Evolutionary conservation across 202 grass and related monocot species (phyloP).

Genomic region (Zizania palustris): DNA sequence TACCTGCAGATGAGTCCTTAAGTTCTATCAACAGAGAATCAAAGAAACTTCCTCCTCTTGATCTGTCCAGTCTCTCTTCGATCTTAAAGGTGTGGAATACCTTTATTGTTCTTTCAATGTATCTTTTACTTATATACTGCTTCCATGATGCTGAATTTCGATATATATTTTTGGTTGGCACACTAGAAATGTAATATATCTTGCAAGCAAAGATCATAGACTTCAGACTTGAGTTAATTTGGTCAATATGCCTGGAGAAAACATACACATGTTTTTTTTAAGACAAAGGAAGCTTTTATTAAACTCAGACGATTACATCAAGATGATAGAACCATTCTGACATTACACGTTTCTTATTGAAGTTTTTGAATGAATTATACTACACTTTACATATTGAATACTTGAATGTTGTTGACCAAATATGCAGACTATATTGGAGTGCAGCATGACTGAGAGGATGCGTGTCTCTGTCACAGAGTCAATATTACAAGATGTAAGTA

Average conservation of each 20-base stretch:
- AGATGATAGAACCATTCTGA: too few relatives aligned
- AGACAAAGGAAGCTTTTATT: too few relatives aligned
- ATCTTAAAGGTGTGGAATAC: conserved; percentile 72
- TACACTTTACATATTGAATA: conserved; percentile 34
- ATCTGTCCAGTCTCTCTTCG: conserved; percentile 69
- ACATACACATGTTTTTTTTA: background rate
- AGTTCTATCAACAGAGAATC: conserved; percentile 57
- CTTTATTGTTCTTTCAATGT: conserved; percentile 38
- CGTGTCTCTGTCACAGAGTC: conserved; percentile 57
- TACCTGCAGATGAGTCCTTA: conserved; percentile 67
- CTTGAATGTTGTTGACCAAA: conserved; percentile 40
- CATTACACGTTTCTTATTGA: background rate
- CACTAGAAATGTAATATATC: conserved; percentile 22
- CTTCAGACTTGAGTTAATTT: conserved; percentile 24
- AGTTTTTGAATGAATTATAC: conserved; percentile 41
- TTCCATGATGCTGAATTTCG: conserved; percentile 23
- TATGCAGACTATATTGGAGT: conserved; percentile 63
- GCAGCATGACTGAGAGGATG: conserved; percentile 51
- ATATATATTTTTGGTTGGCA: conserved; percentile 12
- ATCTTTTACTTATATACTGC: conserved; percentile 10
- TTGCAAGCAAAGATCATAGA: conserved; percentile 13
- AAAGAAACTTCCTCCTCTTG: conserved; percentile 72
- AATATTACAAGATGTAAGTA: conserved; percentile 83
- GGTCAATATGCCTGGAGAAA: conserved; percentile 26
- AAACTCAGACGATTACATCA: too few relatives aligned